These are phyloP conservation scores for Aristolochia californica DNA, from an alignment of 164 flowering plant species.

Conservation along the genomic window DNA sequence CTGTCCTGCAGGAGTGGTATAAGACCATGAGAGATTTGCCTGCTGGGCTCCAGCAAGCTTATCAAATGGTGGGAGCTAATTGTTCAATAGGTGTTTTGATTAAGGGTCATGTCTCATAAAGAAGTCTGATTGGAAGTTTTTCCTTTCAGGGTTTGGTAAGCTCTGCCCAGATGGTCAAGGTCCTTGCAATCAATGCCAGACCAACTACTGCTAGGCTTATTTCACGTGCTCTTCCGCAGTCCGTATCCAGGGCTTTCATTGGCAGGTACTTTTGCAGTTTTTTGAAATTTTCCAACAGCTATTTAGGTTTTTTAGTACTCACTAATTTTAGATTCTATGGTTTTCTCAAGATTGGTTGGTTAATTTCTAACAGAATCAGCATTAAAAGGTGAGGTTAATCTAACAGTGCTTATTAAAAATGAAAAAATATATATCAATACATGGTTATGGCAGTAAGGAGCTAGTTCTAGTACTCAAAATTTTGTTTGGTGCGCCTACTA, in stretches of 20 bases:
- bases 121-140: constrained; percentile 9
- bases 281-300: neutral
- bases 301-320: neutral
- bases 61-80: constrained; percentile 69
- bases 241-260: constrained; percentile 81
- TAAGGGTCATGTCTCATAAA: neutral
- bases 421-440: no score
- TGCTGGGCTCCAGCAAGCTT: constrained; percentile 91
- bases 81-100: neutral
- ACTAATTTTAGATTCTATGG: no score
- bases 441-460: no score
- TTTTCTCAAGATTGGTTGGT: no score
- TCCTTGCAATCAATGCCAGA: constrained; percentile 74
- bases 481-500: no score
- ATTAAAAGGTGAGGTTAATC: no score
- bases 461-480: no score
- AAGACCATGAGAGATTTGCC: constrained; percentile 95
- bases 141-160: constrained; percentile 82
- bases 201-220: constrained; percentile 76
- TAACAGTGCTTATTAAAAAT: no score
- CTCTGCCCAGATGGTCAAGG: constrained; percentile 86
- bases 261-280: constrained; percentile 59
- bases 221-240: constrained; percentile 73
- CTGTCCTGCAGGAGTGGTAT: constrained; percentile 93
- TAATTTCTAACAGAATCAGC: no score